These are phyloP conservation scores for Phialemonium atrogriseum DNA, from an alignment of 2,329 filamentous ascomycete species.

Conservation along the genomic window DNA sequence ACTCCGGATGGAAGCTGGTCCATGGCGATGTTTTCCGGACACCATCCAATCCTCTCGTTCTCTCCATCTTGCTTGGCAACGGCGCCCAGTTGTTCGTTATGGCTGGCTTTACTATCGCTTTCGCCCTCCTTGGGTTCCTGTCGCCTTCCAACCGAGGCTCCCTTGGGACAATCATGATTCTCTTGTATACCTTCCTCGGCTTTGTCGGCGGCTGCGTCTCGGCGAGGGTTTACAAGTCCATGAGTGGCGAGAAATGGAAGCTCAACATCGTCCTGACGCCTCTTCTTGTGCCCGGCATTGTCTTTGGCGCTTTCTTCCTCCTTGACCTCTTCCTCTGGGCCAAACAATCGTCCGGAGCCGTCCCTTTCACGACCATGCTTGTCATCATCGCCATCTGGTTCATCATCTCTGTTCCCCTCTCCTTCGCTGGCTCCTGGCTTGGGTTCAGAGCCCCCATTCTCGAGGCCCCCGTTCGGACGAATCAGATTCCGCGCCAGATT, in stretches of 20 bases:
- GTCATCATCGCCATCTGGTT: slow-evolving; percentile 94
- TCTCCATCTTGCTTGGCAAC: slow-evolving; percentile 85
- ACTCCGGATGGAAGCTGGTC: slow-evolving; percentile 97
- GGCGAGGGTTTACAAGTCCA: slow-evolving; percentile 86
- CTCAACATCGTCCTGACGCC: slow-evolving; percentile 85
- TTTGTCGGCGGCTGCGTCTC: slow-evolving; percentile 89
- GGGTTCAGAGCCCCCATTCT: slow-evolving; percentile 71
- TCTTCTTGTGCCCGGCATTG: slow-evolving; percentile 72
- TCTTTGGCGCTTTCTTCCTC: slow-evolving; percentile 85
- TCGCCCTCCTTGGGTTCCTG: slow-evolving; percentile 88
- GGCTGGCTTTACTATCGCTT: slow-evolving; percentile 88
- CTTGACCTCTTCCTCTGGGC: slow-evolving; percentile 96
- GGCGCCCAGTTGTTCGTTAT: slow-evolving; percentile 96
- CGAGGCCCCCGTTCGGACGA: slow-evolving; percentile 80
- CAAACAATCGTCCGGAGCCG: slow-evolving; percentile 82
- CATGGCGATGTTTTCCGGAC: slow-evolving; percentile 95
- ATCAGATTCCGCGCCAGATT: slow-evolving; percentile 97
- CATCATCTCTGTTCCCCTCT: slow-evolving; percentile 86
- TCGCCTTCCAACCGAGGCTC: slow-evolving; percentile 94
- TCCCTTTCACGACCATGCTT: slow-evolving; percentile 95
- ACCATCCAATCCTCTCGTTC: slow-evolving; percentile 71
- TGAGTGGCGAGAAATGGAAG: slow-evolving; percentile 91
- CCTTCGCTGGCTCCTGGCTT: slow-evolving; percentile 83
- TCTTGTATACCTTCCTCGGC: slow-evolving; percentile 88
- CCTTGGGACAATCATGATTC: slow-evolving; percentile 83